phyloP scores from a whole-genome alignment of 805 yeast species.

The Kodamaea kaohsiungensis region DNA sequence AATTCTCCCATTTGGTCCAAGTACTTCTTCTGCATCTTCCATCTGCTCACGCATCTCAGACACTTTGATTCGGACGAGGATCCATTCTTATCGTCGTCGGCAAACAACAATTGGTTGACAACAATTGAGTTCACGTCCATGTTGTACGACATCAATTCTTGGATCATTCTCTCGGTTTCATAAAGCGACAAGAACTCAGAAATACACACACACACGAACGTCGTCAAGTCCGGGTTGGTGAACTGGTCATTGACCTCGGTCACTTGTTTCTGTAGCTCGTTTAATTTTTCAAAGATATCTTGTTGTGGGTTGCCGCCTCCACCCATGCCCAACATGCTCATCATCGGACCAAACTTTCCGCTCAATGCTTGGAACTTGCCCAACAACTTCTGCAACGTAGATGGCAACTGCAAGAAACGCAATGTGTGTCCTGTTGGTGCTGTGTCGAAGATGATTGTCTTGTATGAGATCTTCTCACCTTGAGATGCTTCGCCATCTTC shows the following conservation, averaged over 20 bases:
- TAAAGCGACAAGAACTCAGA: conserved; percentile 94
- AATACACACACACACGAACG: conserved; percentile 95
- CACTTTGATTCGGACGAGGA: conserved; percentile 55
- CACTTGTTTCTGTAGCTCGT: conserved; percentile 77
- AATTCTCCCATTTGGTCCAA: conserved; percentile 93
- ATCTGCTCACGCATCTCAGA: conserved; percentile 87
- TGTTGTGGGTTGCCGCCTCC: conserved; percentile 69
- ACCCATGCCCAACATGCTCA: conserved; percentile 75
- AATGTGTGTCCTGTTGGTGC: conserved; percentile 99
- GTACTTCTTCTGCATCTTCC: conserved; percentile 95
- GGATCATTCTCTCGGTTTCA: conserved; percentile 97
- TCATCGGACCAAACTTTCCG: conserved; percentile 86
- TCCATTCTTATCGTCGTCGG: conserved; percentile 53
- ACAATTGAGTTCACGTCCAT: conserved; percentile 97
- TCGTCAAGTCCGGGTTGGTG: conserved; percentile 93
- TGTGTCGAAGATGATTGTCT: conserved; percentile 95
- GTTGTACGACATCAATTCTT: conserved; percentile 89
- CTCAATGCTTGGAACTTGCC: conserved; percentile 86
- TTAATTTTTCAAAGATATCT: conserved; percentile 77
- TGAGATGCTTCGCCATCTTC: conserved; percentile 19
- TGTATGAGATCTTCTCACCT: conserved; percentile 44
- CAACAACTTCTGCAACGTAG: conserved; percentile 84
- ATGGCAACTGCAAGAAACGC: conserved; percentile 91
- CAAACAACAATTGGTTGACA: conserved; percentile 89
- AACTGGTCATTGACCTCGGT: conserved; percentile 91